Base-by-base conservation (phyloP, 2,329 filamentous ascomycete genomes). In the Fusarium fujikuroi region DNA sequence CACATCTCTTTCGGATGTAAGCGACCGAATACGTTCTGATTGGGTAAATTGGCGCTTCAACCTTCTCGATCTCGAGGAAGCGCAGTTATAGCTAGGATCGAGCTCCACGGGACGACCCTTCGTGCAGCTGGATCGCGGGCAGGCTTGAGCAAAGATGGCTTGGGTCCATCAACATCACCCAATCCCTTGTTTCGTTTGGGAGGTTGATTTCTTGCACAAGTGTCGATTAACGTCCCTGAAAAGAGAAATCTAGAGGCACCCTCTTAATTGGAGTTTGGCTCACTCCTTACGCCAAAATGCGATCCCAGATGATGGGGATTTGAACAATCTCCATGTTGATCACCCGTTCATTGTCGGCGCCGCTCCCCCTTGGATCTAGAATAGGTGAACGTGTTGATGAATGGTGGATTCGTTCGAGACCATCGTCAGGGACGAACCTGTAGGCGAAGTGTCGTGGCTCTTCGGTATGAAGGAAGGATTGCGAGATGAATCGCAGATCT, bases 11-110 rank as follows among this genome's bases (percentile, higher is more conserved):
- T 70, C 52, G 47, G 69, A 76, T 67, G 37, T 50, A 46, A 52
- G 56, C 44, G 53, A 64, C 28, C 25, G 52, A 46, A 64, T 30
- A 34, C 39, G 3, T 21, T 73, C 53, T 63, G 32, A 77, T 77
- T 77, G 71, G 73, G 5, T 40, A 37, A 11, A 12, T 60, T 59
- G 46, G 32, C 60, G 67, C 60, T 67, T 28, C 43, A 46, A 50
- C 46, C 47, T 46, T 56, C 43, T 64, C 75, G 80, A 82, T 80
- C 76, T 71, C 44, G 14, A 63, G 36, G 70, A 78, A 72, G 66
- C 74, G 75, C 78, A 73, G 67, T 49, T 32, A 64, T 81, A 80
- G 79, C 66, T 66, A 63, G 60, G 67, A 82, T 82, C 80, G 76
- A 72, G 70, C 69, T 66, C 53, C 54, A 46, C 62, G 68, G 73